Percentiles rank a stretch among this genome's conserved stretches.
Conservation (phyloP, 1,284 basidiomycete genomes). For the Sporisorium iseilematis-ciliati region DNA sequence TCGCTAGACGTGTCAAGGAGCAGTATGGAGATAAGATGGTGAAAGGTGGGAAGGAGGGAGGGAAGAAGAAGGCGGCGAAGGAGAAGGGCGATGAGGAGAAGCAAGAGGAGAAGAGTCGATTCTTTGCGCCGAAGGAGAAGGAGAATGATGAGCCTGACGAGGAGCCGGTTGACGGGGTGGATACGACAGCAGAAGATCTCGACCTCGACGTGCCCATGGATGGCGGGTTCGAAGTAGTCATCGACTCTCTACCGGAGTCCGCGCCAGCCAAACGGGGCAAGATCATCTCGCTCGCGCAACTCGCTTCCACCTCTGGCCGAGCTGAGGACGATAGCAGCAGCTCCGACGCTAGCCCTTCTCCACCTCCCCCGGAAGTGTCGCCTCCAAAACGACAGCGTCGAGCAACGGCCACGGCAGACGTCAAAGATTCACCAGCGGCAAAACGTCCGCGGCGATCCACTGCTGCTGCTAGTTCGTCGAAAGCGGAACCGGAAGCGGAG, state of each 20-base stretch:
- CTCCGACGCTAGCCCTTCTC: constrained; percentile 14
- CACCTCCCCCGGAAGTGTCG: background rate
- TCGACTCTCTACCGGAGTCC: constrained; percentile 2
- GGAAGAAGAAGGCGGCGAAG: constrained; percentile 6
- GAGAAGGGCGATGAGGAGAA: constrained; percentile 1
- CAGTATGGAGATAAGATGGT: constrained; percentile 75
- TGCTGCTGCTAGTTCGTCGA: background rate
- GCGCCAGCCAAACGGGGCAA: constrained; percentile 40
- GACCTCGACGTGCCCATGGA: constrained; percentile 9
- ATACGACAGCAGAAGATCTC: constrained; percentile 15
- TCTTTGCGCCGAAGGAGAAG: constrained; percentile 18
- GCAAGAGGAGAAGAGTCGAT: constrained; percentile 29
- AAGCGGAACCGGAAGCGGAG: background rate
- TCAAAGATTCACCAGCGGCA: background rate
- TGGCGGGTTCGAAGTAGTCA: background rate
- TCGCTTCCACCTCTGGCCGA: constrained; percentile 23
- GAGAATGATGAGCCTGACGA: background rate
- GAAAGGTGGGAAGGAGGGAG: constrained; percentile 10
- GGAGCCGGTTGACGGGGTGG: background rate
- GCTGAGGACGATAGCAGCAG: constrained; percentile 8
- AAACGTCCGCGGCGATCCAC: constrained; percentile 14
- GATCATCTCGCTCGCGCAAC: constrained; percentile 50
- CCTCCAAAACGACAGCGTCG: constrained; percentile 20
- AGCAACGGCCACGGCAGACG: background rate
- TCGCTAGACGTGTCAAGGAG: constrained; percentile 82